These are phyloP conservation scores for Symbiodinium natans DNA, from an alignment of 73 alveolate genomes.

Conservation along the genomic window DNA sequence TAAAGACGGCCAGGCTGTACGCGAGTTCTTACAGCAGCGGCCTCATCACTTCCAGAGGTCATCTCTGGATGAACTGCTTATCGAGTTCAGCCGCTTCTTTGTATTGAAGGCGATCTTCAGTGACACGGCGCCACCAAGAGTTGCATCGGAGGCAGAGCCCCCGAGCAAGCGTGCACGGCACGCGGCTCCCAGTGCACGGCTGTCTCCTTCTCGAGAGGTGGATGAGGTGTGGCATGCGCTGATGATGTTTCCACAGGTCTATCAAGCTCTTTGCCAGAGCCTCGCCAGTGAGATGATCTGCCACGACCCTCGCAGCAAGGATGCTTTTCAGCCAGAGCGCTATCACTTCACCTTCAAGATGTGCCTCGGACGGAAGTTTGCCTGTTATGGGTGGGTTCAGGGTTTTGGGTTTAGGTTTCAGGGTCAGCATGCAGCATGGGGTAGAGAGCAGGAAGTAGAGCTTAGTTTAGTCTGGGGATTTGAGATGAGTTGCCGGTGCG, in stretches of 20 bases:
- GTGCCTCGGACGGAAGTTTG: background rate
- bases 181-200: background rate
- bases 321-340: background rate
- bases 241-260: background rate
- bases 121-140: slow-evolving; percentile 5
- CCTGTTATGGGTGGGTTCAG: too few species aligned
- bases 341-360: background rate
- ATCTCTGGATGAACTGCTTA: background rate
- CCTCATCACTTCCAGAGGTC: background rate
- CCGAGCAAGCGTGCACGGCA: background rate
- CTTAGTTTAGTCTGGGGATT: too few species aligned
- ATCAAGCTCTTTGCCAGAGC: background rate
- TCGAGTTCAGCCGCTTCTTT: background rate
- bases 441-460: too few species aligned
- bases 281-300: background rate
- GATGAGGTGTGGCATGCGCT: background rate
- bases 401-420: too few species aligned
- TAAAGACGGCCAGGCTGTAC: background rate
- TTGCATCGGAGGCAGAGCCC: background rate
- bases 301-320: slow-evolving; percentile 2
- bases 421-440: too few species aligned
- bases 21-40: background rate
- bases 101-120: background rate
- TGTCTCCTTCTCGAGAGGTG: background rate
- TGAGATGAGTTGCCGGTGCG: too few species aligned